A percentile compares a stretch with the other conserved stretches of the same genome.
These are phyloP conservation scores for Fomitopsis pinicola DNA, from an alignment of 1,284 basidiomycete species.

Conservation along the genomic window DNA sequence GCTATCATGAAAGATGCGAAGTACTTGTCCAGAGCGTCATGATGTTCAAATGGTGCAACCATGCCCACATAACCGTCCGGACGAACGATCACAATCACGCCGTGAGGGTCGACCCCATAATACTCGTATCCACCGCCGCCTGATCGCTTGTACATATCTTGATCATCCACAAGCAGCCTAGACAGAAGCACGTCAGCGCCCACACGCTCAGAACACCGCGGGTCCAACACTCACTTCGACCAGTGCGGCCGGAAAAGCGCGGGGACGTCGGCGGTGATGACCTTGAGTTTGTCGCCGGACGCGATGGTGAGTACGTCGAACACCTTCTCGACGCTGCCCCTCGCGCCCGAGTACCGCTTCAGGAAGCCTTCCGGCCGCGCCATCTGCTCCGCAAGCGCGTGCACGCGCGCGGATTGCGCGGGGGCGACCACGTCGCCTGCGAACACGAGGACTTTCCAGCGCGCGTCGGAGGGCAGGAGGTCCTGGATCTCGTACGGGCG, in stretches of 20 bases:
- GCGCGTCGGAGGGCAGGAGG: conserved; percentile 59
- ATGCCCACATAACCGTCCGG: conserved; percentile 74
- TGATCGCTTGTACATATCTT: conserved; percentile 26
- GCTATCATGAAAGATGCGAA: conserved; percentile 37
- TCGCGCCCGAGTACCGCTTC: conserved; percentile 3
- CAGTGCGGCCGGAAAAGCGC: conserved; percentile 55
- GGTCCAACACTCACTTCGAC: conserved; percentile 46
- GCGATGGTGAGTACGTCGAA: conserved; percentile 56
- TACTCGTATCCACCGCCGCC: conserved; percentile 41
- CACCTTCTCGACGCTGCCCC: conserved; percentile 15
- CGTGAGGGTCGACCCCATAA: conserved; percentile 51
- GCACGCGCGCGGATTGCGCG: conserved; percentile 36
- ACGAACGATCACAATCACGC: conserved; percentile 63
- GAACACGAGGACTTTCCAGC: conserved; percentile 73
- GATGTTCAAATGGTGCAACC: conserved; percentile 45
- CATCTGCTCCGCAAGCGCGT: conserved; percentile 41
- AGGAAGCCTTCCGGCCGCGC: conserved; percentile 8
- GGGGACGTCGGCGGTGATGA: conserved; percentile 48
- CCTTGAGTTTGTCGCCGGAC: conserved; percentile 40
- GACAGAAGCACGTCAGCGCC: neutral
- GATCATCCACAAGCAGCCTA: conserved; percentile 33
- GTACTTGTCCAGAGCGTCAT: conserved; percentile 45
- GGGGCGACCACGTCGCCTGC: conserved; percentile 42
- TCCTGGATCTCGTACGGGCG: conserved; percentile 68
- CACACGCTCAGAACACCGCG: neutral